phyloP scores from a whole-genome alignment of 75 land plant genomes.

The Chamaecyparis obtusa region DNA sequence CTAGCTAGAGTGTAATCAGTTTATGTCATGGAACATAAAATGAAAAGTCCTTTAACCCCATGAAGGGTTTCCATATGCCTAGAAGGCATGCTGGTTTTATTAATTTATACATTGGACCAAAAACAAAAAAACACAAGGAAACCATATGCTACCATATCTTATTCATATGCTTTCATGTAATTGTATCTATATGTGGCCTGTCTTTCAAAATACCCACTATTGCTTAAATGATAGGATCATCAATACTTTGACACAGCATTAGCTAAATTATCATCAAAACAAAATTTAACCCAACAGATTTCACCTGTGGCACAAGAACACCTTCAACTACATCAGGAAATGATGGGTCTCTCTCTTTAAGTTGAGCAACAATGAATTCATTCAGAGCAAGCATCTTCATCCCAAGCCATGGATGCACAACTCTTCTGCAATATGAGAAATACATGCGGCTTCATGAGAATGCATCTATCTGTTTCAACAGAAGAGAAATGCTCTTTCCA shows the following conservation, averaged over 20 bases:
- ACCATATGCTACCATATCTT: not conserved
- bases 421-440: conserved; percentile 60
- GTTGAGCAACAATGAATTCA: conserved; percentile 67
- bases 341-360: conserved; percentile 69
- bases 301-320: conserved; percentile 83
- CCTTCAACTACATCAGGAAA: conserved; percentile 80
- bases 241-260: not conserved
- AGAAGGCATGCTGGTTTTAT: not conserved
- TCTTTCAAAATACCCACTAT: not conserved
- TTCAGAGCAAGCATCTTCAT: conserved; percentile 92
- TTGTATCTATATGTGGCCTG: not conserved
- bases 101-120: not conserved
- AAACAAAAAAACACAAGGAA: not conserved
- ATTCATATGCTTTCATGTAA: not conserved
- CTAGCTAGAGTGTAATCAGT: not conserved
- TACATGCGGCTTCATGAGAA: not conserved
- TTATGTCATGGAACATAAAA: not conserved
- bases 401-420: conserved; percentile 92
- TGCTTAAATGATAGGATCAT: not conserved
- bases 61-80: not conserved
- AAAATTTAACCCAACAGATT: conserved; percentile 11
- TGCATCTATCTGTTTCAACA: not conserved
- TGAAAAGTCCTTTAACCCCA: not conserved
- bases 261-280: not conserved
- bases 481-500: not conserved